Conservation (phyloP, 306 rosid species). For the Lablab purpureus region DNA sequence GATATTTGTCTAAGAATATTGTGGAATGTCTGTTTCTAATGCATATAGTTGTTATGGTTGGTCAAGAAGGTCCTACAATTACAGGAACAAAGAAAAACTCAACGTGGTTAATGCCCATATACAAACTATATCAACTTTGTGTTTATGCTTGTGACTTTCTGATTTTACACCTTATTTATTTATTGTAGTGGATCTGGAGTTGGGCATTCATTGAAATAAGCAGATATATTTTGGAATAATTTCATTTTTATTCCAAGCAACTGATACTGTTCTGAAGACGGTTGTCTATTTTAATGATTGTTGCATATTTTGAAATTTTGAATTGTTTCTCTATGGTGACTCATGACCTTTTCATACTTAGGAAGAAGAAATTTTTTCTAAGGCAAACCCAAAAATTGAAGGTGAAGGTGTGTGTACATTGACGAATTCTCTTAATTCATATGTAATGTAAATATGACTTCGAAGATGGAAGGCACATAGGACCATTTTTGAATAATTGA, state of each 20-base stretch:
- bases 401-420: conserved; percentile 68
- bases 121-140: neutral
- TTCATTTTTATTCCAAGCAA: conserved; percentile 92
- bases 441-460: conserved; percentile 16
- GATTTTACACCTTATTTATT: conserved; percentile 41
- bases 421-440: conserved; percentile 15
- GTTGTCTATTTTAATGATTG: conserved; percentile 48
- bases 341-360: conserved; percentile 49
- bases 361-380: conserved; percentile 78
- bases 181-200: conserved; percentile 81
- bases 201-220: conserved; percentile 81
- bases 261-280: conserved; percentile 87
- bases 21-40: no score
- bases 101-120: no score
- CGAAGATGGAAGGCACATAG: conserved; percentile 15
- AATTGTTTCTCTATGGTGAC: conserved; percentile 47
- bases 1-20: no score
- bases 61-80: no score
- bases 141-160: conserved; percentile 3
- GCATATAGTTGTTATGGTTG: no score
- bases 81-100: no score
- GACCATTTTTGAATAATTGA: conserved; percentile 11
- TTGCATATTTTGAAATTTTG: conserved; percentile 39
- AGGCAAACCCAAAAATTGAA: conserved; percentile 61
- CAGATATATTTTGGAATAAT: conserved; percentile 80